Conservation (phyloP, 106 monocot genomes). For the Chionographis japonica region DNA sequence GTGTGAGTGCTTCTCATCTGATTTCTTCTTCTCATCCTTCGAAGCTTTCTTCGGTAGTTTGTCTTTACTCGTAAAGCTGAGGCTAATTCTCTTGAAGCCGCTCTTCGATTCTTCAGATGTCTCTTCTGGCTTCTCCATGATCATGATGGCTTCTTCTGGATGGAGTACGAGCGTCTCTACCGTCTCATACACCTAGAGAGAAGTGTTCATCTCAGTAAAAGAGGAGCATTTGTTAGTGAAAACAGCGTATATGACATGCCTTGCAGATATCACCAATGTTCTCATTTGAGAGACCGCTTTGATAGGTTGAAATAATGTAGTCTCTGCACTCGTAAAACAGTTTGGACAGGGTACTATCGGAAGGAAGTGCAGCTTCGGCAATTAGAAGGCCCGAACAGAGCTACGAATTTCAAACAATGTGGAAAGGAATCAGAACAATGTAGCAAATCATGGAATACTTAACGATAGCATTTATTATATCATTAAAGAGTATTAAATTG, state of each 20-base stretch:
- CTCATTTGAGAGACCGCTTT: constrained; percentile 44
- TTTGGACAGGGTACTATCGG: constrained; percentile 43
- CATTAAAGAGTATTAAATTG: too few species aligned
- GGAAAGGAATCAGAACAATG: neutral
- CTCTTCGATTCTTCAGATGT: constrained; percentile 33
- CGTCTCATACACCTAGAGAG: constrained; percentile 73
- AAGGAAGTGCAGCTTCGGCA: constrained; percentile 49
- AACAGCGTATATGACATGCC: constrained; percentile 33
- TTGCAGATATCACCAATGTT: constrained; percentile 68
- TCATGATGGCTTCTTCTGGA: constrained; percentile 59
- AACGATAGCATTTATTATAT: too few species aligned
- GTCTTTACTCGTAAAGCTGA: constrained; percentile 61
- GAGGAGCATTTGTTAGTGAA: neutral
- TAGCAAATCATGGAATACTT: too few species aligned
- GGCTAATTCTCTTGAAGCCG: constrained; percentile 50
- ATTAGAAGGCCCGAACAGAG: constrained; percentile 52
- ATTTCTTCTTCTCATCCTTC: constrained; percentile 61
- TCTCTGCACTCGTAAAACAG: constrained; percentile 73
- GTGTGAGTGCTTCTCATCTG: constrained; percentile 35
- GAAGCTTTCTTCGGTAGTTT: constrained; percentile 19
- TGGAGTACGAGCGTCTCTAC: constrained; percentile 51
- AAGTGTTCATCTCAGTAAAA: neutral
- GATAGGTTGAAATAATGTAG: constrained; percentile 36
- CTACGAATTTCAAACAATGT: constrained; percentile 31
- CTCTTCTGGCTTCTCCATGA: constrained; percentile 37